Percentiles rank a stretch among this genome's conserved stretches.
These are phyloP conservation scores for Naematelia aurantialba DNA, from an alignment of 768 basidiomycete species.

Conservation along the genomic window DNA sequence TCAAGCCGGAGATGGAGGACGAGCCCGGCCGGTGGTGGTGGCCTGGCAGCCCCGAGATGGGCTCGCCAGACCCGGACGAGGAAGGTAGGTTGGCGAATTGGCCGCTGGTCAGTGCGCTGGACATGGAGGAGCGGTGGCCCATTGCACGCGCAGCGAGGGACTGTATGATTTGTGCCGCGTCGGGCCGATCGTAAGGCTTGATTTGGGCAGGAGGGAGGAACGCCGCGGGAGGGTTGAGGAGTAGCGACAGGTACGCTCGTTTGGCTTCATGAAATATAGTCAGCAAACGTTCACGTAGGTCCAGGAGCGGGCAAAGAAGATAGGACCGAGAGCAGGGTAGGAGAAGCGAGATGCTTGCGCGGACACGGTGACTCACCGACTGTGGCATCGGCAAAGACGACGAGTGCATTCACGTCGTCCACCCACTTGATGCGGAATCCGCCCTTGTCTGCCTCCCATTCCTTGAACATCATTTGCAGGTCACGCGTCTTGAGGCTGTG, in stretches of 20 bases:
- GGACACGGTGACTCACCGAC: conserved; percentile 64
- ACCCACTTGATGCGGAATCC: conserved; percentile 99
- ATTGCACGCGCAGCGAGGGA: conserved; percentile 50
- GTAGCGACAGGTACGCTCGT: conserved; percentile 84
- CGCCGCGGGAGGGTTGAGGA: conserved; percentile 67
- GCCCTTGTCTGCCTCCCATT: conserved; percentile 78
- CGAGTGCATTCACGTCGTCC: conserved; percentile 90
- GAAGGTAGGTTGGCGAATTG: conserved; percentile 1
- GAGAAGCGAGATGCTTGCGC: not conserved
- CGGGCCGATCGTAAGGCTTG: conserved; percentile 88
- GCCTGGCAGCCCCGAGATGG: conserved; percentile 2
- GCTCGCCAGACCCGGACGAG: not conserved
- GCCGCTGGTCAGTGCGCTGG: conserved; percentile 4
- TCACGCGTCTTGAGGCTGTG: conserved; percentile 84
- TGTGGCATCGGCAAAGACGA: conserved; percentile 87
- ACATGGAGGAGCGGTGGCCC: conserved; percentile 31
- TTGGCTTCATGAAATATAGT: conserved; percentile 61
- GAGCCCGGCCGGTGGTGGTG: not conserved
- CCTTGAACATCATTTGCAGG: conserved; percentile 82
- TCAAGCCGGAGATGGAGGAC: not conserved
- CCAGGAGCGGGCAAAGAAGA: not conserved
- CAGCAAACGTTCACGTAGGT: conserved; percentile 1
- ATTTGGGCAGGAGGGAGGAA: conserved; percentile 54
- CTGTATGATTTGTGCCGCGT: conserved; percentile 64
- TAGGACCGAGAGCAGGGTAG: not conserved